These are phyloP conservation scores for Mucor saturninus DNA, from an alignment of 371 early-diverging fungal species.

Conservation along the genomic window DNA sequence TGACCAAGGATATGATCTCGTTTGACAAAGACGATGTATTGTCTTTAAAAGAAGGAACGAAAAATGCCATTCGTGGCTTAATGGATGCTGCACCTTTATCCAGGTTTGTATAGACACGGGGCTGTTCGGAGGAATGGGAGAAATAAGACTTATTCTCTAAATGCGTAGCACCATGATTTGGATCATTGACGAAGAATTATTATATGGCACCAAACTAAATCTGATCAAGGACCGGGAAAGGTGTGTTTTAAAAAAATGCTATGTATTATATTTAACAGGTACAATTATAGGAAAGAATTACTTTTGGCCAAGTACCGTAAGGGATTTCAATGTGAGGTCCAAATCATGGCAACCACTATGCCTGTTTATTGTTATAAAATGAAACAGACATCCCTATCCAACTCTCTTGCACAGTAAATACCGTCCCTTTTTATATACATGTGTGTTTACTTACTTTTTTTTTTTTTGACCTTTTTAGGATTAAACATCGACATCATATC, in stretches of 20 bases:
- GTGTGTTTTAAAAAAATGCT: too few species aligned
- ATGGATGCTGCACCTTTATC: background rate
- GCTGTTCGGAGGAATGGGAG: too few species aligned
- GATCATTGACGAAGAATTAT: background rate
- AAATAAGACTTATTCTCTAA: background rate
- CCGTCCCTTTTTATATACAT: too few species aligned
- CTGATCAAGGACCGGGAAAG: too few species aligned
- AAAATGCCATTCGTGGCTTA: background rate
- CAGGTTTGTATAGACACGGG: too few species aligned
- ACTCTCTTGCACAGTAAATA: constrained; percentile 2
- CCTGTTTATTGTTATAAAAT: background rate
- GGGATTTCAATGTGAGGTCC: background rate
- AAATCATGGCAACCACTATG: background rate
- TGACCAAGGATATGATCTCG: background rate
- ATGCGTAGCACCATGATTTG: background rate
- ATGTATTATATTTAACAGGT: too few species aligned
- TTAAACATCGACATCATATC: too few species aligned
- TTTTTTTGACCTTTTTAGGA: background rate
- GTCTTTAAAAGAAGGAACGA: background rate
- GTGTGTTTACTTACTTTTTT: background rate
- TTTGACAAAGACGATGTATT: background rate
- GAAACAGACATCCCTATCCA: background rate
- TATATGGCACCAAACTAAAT: background rate
- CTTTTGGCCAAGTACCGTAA: background rate
- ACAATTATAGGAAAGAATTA: background rate